Evolutionary conservation across 192 early-diverging fungal genomes (phyloP).

Genomic region (Gryganskiella cystojenkinii): DNA sequence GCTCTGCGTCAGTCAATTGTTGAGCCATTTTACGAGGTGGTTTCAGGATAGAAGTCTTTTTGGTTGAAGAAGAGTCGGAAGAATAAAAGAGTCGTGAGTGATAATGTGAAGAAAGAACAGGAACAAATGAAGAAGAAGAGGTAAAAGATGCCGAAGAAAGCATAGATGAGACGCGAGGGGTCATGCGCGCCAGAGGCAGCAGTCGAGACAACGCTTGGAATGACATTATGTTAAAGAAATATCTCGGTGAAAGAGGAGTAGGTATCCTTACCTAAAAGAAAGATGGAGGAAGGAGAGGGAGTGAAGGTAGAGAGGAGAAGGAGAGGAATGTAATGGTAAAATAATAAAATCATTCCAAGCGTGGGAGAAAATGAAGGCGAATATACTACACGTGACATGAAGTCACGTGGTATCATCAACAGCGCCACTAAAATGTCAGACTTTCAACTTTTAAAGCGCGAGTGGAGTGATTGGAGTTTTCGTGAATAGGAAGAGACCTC

Average conservation of each 20-base stretch:
- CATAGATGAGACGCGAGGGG: too few relatives aligned
- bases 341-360: too few relatives aligned
- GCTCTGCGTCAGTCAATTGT: slow-evolving; percentile 56
- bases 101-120: neutral
- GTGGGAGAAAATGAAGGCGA: too few relatives aligned
- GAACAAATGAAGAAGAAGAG: neutral
- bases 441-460: too few relatives aligned
- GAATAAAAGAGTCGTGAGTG: neutral
- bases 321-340: too few relatives aligned
- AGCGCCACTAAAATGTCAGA: neutral
- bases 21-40: slow-evolving; percentile 22
- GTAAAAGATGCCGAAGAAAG: too few relatives aligned
- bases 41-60: neutral
- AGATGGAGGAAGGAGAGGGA: neutral
- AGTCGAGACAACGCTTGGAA: too few relatives aligned
- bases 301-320: neutral
- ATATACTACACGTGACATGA: neutral
- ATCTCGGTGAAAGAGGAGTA: too few relatives aligned
- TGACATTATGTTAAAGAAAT: too few relatives aligned
- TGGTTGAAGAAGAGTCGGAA: neutral
- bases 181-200: too few relatives aligned
- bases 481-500: too few relatives aligned
- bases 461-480: too few relatives aligned
- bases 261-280: neutral
- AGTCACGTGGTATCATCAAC: neutral